Evolutionary conservation across 257 asterid genomes (phyloP).

Genomic region (Striga asiatica): DNA sequence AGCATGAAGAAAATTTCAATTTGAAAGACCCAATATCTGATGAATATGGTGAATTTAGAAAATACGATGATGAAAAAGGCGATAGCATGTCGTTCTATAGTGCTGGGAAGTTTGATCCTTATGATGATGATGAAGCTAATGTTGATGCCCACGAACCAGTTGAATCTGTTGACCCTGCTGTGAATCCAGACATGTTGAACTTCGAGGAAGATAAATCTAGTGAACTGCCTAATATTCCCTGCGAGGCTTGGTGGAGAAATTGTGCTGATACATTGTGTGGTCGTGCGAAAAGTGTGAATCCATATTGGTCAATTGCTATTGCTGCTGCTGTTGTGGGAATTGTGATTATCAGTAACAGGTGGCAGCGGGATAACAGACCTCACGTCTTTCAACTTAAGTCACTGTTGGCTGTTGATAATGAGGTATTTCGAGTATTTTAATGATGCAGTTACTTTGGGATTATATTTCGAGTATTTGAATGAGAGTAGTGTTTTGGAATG

Average conservation of each 20-base stretch:
- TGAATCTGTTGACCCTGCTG: conserved; percentile 19
- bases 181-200: conserved; percentile 19
- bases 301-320: conserved; percentile 60
- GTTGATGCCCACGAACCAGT: too few species aligned
- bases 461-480: too few species aligned
- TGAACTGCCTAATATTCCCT: conserved; percentile 43
- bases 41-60: too few species aligned
- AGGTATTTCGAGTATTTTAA: conserved; percentile 35
- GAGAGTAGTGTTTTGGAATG: too few species aligned
- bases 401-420: conserved; percentile 31
- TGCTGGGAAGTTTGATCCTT: too few species aligned
- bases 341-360: conserved; percentile 55
- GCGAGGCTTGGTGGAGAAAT: conserved; percentile 81
- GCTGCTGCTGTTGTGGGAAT: conserved; percentile 74
- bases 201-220: conserved; percentile 28
- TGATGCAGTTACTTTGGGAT: too few species aligned
- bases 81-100: too few species aligned
- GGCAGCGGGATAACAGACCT: conserved; percentile 64
- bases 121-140: too few species aligned
- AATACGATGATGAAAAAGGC: too few species aligned
- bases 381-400: conserved; percentile 48
- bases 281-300: conserved; percentile 58
- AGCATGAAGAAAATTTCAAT: too few species aligned
- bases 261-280: conserved; percentile 36
- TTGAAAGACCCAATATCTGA: too few species aligned